Percentiles rank a stretch among this genome's conserved stretches.
Evolutionary conservation across 306 rosid species (phyloP).

Genomic region (Malus fusca): DNA sequence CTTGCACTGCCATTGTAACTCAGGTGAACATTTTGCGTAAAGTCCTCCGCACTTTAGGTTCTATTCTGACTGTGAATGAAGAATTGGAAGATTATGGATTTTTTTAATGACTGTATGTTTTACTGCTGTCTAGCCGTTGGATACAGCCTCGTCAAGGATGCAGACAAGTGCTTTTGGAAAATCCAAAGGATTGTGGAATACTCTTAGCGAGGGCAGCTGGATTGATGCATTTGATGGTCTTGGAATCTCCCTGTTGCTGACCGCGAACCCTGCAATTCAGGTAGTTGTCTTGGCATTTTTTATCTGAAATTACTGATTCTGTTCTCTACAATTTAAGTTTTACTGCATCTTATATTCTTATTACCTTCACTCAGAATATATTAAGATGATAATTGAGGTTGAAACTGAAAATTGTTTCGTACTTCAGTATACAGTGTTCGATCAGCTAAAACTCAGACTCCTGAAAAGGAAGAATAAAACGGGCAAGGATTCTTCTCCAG

Average conservation of each 20-base stretch:
- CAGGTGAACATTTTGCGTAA: slow-evolving; percentile 56
- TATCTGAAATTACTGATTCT: background rate
- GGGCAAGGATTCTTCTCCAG: slow-evolving; percentile 47
- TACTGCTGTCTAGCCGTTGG: slow-evolving; percentile 73
- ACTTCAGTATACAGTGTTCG: slow-evolving; percentile 87
- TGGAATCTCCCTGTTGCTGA: slow-evolving; percentile 78
- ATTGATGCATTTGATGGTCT: slow-evolving; percentile 94
- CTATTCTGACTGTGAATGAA: background rate
- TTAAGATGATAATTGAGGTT: slow-evolving; percentile 4
- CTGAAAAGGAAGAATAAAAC: slow-evolving; percentile 33
- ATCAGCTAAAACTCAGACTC: slow-evolving; percentile 73
- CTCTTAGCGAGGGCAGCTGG: slow-evolving; percentile 89
- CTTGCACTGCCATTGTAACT: slow-evolving; percentile 83
- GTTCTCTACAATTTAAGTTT: background rate
- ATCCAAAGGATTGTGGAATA: slow-evolving; percentile 77
- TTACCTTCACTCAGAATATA: background rate
- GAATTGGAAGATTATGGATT: background rate
- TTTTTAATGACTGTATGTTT: slow-evolving; percentile 32
- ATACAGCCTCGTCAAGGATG: slow-evolving; percentile 96
- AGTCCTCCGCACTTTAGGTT: background rate
- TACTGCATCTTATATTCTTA: background rate
- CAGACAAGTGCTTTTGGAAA: slow-evolving; percentile 96
- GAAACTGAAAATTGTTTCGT: slow-evolving; percentile 20
- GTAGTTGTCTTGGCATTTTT: slow-evolving; percentile 26
- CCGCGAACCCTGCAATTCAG: slow-evolving; percentile 97